Base-by-base conservation (phyloP, 2,329 filamentous ascomycete species). In the Rutstroemia sp. region DNA sequence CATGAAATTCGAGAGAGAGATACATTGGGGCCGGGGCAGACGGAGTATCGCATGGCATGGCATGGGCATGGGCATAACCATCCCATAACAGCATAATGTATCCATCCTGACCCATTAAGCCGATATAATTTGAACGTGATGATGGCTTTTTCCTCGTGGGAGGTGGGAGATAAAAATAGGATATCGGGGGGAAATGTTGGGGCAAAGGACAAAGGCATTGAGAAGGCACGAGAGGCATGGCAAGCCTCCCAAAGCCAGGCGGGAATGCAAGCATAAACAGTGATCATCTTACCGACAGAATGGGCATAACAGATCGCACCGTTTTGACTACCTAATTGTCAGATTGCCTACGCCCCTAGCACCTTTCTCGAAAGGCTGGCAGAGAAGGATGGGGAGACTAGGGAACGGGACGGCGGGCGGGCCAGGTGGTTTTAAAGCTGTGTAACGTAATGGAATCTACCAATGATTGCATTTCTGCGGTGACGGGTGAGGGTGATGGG, bases 241-340 rank as follows among this genome's bases (percentile, higher is more conserved):
- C 19, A 45, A 55, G 53, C 53, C 46, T 45, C 19, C 16, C 23
- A 40, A 55, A 16, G 19, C 36, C 40, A 21, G 40, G 40, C 16
- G 39, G 19, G 39, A 42, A 19, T 42, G 39, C 39, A 17, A 44
- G 40, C 30, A 40, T 40, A 44, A 44, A 42, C 46, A 44, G 25
- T 44, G 47, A 50, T 51, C 46, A 44, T 19, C 38, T 30, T 55
- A 55, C 53, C 53, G 53, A 55, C 36, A 42, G 53, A 17, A 45
- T 55, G 53, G 53, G 46, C 46, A n/a, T 19, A 55, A 42, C 53
- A 53, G 40, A 53, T 53, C 30, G 46, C 46, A 55, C 53, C 53
- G 53, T 55, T 53, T 51, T 44, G 27, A 38, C 39, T 45, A 34
- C 14, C 34, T 45, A 44, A 54, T 42, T n/a, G 17, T 42, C 39